Base-by-base conservation (phyloP, 257 asterid genomes). In the Salvia rosmarinus region DNA sequence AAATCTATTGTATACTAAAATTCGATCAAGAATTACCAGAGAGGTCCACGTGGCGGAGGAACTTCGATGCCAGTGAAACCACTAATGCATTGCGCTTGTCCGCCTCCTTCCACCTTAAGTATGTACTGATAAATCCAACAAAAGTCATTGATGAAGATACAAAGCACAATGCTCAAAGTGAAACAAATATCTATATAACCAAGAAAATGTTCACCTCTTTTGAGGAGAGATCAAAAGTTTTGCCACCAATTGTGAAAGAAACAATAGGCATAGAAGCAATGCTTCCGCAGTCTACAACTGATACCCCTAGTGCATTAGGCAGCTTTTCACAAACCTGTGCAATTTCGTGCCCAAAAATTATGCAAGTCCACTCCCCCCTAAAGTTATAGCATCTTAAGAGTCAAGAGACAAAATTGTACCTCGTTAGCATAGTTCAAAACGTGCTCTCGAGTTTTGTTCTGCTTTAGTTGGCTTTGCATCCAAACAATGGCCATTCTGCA, bases 41-140 rank as follows among this genome's bases (percentile, higher is more conserved):
- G 95, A 67, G 98, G 97, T 32, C 98, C 98, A 0, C 91, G 95
- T 25, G 98, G 98, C 37, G 98, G 96, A 70, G 95, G 90, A 35
- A 93, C 37, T 52, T 93, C 97, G 2, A 90, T 14, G 21, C 83
- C 95, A 2, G 85, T 90, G 80, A 93, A 93, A 46, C 97, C 98
- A 68, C 97, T 89, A 21, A 90, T 85, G 87, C 98, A 93, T 21
- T 90, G 95, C 51, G 92, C 84, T 30, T 79, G 67, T 2, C 83
- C 59, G 2, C 92, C 95, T 65, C 87, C 97, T 5, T 95, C 98
- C 32, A 93, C 92, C 83, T 89, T 93, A 28, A 93, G 86, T 78
- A 90, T 85, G 82, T 93, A 93, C 98, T 93, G 90, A 9, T 44
- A 34, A 28, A 16, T 12, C 20, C 9, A n/a, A 37, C 60, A 20